phyloP scores from a whole-genome alignment of 116 monocot species.

The Phalaenopsis hybrid region DNA sequence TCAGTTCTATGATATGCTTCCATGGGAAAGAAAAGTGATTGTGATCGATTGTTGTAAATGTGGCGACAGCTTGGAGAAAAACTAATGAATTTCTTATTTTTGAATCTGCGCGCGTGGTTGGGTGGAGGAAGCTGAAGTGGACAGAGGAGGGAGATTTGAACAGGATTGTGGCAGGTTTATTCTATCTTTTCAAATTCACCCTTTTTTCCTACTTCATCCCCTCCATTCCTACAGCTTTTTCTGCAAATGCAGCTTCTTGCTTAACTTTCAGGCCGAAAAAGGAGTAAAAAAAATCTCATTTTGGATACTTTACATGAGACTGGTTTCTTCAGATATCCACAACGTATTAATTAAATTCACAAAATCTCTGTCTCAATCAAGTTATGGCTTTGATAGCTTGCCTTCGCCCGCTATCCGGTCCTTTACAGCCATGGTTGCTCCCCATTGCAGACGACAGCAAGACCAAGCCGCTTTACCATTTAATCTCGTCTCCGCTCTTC shows the following conservation, averaged over 20 bases:
- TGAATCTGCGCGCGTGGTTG: no score
- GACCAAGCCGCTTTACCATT: neutral
- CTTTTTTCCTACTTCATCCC: neutral
- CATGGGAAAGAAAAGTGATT: no score
- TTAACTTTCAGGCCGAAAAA: neutral
- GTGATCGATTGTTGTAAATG: no score
- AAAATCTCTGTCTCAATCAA: neutral
- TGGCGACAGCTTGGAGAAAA: no score
- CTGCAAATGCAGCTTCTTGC: neutral
- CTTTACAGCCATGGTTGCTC: neutral
- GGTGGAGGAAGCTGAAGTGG: no score
- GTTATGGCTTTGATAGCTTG: neutral
- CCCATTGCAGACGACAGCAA: neutral
- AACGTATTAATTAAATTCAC: neutral
- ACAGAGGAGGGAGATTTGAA: neutral
- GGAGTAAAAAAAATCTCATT: neutral
- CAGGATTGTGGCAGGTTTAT: neutral
- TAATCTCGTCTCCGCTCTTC: slow-evolving; percentile 21
- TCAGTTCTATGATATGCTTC: no score
- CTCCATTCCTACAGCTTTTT: neutral
- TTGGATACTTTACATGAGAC: slow-evolving; percentile 7
- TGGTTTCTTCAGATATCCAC: neutral
- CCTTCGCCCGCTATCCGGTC: neutral
- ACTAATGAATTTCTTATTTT: no score
- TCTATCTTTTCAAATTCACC: neutral